phyloP scores from a whole-genome alignment of 345 rosid genomes.

The Stellera chamaejasme region DNA sequence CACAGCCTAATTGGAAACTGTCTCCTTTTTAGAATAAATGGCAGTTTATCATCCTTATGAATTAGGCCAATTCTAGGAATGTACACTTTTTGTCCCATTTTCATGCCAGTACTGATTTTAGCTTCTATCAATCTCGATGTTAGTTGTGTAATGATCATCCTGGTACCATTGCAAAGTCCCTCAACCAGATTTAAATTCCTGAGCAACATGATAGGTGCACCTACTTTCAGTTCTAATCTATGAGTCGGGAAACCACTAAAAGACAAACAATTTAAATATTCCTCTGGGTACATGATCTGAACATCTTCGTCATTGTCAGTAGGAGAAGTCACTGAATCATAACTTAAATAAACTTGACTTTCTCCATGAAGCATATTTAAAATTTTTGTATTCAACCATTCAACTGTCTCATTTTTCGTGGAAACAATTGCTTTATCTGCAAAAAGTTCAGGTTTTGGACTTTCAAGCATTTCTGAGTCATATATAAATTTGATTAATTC shows the following conservation, averaged over 20 bases:
- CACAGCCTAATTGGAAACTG: not conserved
- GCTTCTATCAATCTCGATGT: not conserved
- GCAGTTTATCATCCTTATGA: not conserved
- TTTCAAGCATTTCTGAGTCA: no score
- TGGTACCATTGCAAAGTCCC: conserved; percentile 8
- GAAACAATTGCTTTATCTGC: not conserved
- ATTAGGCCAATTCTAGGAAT: not conserved
- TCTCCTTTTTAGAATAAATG: not conserved
- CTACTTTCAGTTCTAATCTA: not conserved
- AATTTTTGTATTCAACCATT: not conserved
- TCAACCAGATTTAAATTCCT: conserved; percentile 2
- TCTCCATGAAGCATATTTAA: not conserved
- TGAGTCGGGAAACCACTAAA: not conserved
- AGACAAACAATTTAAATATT: not conserved
- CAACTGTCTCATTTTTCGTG: not conserved
- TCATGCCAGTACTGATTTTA: not conserved
- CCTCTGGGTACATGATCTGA: not conserved
- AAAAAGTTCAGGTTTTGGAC: no score
- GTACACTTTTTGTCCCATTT: not conserved
- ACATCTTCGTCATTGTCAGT: not conserved
- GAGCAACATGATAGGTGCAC: not conserved
- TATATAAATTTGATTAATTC: no score
- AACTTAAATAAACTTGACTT: not conserved
- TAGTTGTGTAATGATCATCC: not conserved
- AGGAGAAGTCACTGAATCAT: not conserved